A percentile compares a stretch with the other conserved stretches of the same genome.
Evolutionary conservation across 2,329 filamentous ascomycete species (phyloP).

Genomic region (Aspergillus intermedius): DNA sequence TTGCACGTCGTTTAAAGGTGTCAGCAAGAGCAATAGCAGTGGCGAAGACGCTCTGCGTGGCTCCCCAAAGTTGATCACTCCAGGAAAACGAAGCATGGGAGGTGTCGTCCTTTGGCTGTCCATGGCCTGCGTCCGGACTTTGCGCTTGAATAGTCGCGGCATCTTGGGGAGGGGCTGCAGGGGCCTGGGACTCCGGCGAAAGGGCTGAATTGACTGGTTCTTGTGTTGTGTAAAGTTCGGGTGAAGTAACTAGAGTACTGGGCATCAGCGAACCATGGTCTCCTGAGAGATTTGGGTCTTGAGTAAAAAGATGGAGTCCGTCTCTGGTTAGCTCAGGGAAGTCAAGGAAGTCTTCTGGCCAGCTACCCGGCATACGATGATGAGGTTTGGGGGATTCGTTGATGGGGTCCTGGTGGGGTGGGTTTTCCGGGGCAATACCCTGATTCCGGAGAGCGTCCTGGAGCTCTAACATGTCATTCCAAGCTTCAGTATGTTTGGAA

Average conservation of each 20-base stretch:
- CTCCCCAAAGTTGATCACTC: slow-evolving; percentile 1
- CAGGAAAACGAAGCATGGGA: slow-evolving; percentile 2
- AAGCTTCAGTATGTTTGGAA: background rate
- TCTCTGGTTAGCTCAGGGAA: background rate
- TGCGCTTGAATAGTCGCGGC: background rate
- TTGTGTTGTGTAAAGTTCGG: background rate
- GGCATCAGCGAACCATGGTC: background rate
- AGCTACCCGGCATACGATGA: slow-evolving; percentile 2
- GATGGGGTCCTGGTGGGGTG: background rate
- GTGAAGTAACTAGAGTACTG: background rate
- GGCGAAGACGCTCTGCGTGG: slow-evolving; percentile 9
- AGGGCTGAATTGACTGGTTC: background rate
- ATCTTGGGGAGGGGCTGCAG: background rate
- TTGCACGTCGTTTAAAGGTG: slow-evolving; percentile 5
- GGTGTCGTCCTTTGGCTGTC: background rate
- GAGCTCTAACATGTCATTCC: background rate
- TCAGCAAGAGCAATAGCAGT: slow-evolving; percentile 7
- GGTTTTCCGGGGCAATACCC: background rate
- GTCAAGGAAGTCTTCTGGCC: background rate
- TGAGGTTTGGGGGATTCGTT: background rate
- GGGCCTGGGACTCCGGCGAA: background rate
- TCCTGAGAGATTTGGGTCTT: background rate
- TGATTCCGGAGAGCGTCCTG: background rate
- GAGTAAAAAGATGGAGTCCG: background rate
- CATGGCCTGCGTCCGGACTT: background rate